These are phyloP conservation scores for Xylaria flabelliformis DNA, from an alignment of 495 filamentous ascomycete genomes.

Conservation along the genomic window DNA sequence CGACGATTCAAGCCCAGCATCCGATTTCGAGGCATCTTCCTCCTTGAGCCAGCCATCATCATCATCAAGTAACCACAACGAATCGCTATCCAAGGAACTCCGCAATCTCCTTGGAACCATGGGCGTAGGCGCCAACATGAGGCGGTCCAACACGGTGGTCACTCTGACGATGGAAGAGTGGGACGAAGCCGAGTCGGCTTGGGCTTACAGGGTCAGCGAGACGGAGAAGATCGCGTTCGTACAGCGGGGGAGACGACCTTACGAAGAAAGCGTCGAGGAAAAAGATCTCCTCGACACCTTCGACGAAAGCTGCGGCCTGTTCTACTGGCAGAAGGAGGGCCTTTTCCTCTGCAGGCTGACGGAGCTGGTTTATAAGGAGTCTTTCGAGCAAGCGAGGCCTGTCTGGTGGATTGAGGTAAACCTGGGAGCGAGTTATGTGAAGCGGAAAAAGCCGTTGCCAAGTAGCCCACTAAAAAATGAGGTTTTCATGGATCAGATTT, in stretches of 20 bases:
- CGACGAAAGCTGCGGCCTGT: background rate
- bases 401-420: background rate
- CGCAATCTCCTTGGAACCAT: background rate
- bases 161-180: background rate
- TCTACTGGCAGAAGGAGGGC: constrained; percentile 15
- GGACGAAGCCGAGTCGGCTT: background rate
- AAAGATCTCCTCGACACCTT: background rate
- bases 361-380: background rate
- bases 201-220: background rate
- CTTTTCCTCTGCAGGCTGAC: background rate
- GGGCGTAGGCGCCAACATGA: background rate
- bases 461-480: background rate
- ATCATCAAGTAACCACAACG: background rate
- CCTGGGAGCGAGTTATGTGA: background rate
- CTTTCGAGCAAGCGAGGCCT: background rate
- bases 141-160: background rate
- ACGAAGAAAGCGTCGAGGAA: background rate
- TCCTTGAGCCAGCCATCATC: too few species aligned
- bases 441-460: background rate
- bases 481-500: background rate
- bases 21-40: background rate
- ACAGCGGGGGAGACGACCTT: background rate
- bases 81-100: background rate
- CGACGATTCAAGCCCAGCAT: background rate
- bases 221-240: background rate